Evolutionary conservation across 805 yeast species (phyloP).

Genomic region (Zygoascus flipseniorum): DNA sequence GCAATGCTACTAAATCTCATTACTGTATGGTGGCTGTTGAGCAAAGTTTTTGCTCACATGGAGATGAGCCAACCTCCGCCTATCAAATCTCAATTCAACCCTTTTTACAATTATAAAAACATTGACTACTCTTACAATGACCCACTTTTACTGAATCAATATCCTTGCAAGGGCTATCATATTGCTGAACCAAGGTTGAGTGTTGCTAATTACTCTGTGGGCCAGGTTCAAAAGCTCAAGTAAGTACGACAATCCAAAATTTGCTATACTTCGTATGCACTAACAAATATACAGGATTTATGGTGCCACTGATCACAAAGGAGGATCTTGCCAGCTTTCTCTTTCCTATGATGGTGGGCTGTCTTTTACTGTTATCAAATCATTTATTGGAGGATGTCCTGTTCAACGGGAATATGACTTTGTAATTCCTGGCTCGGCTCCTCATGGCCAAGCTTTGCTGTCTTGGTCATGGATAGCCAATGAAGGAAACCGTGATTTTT

Average conservation of each 20-base stretch:
- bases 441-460: slow-evolving; percentile 17
- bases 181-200: slow-evolving; percentile 7
- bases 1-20: too few relatives aligned
- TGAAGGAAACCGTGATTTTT: slow-evolving; percentile 18
- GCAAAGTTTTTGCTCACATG: slow-evolving; percentile 9
- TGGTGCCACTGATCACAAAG: slow-evolving; percentile 17
- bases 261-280: not conserved
- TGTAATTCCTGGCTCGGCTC: slow-evolving; percentile 14
- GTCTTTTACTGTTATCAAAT: slow-evolving; percentile 18
- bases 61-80: slow-evolving; percentile 21
- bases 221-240: slow-evolving; percentile 10
- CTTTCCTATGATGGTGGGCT: slow-evolving; percentile 19
- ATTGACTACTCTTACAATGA: slow-evolving; percentile 16
- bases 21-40: too few relatives aligned
- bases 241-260: not conserved
- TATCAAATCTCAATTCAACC: slow-evolving; percentile 16
- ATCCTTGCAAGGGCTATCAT: slow-evolving; percentile 21
- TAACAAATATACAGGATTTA: slow-evolving; percentile 4
- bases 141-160: slow-evolving; percentile 10
- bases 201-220: slow-evolving; percentile 13
- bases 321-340: slow-evolving; percentile 20
- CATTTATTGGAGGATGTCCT: slow-evolving; percentile 21
- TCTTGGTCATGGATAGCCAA: slow-evolving; percentile 20
- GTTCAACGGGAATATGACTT: slow-evolving; percentile 13
- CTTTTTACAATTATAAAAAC: slow-evolving; percentile 3